These are phyloP conservation scores for Fusarium sororula DNA, from an alignment of 2,329 filamentous ascomycete species.

Conservation along the genomic window DNA sequence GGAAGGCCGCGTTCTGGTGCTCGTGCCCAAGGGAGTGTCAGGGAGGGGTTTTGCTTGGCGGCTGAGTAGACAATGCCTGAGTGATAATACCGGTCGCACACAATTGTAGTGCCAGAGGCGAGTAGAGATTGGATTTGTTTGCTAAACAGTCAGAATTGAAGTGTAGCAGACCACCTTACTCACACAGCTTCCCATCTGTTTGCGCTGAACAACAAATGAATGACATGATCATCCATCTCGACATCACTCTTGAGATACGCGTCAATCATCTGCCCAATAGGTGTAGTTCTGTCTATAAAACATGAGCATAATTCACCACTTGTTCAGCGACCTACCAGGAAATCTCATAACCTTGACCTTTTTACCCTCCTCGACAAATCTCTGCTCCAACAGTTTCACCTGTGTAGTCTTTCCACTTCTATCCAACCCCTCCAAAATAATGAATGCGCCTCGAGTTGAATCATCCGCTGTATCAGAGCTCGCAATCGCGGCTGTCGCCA, in stretches of 20 bases:
- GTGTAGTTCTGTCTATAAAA: constrained; percentile 76
- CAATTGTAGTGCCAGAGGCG: constrained; percentile 73
- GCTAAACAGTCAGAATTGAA: constrained; percentile 45
- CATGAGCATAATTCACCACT: background rate
- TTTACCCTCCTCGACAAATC: constrained; percentile 58
- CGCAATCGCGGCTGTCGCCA: constrained; percentile 58
- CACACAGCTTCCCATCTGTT: constrained; percentile 85
- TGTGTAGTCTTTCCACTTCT: constrained; percentile 93
- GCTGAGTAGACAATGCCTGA: constrained; percentile 93
- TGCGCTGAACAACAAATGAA: constrained; percentile 89
- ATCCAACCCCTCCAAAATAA: constrained; percentile 89
- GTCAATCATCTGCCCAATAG: constrained; percentile 89
- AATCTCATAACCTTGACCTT: constrained; percentile 65
- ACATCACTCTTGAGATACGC: constrained; percentile 77
- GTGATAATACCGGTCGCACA: constrained; percentile 95
- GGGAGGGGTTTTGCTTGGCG: constrained; percentile 78
- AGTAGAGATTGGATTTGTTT: constrained; percentile 64
- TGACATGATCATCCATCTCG: constrained; percentile 85
- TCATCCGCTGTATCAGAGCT: constrained; percentile 30
- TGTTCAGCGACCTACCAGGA: constrained; percentile 57
- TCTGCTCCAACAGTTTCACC: constrained; percentile 73
- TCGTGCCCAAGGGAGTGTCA: constrained; percentile 82
- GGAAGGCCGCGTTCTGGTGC: constrained; percentile 87
- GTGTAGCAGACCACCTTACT: constrained; percentile 39
- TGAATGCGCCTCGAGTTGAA: constrained; percentile 67